Base-by-base conservation (phyloP, 2,329 filamentous ascomycete species). In the Domatiomyces catenatus region DNA sequence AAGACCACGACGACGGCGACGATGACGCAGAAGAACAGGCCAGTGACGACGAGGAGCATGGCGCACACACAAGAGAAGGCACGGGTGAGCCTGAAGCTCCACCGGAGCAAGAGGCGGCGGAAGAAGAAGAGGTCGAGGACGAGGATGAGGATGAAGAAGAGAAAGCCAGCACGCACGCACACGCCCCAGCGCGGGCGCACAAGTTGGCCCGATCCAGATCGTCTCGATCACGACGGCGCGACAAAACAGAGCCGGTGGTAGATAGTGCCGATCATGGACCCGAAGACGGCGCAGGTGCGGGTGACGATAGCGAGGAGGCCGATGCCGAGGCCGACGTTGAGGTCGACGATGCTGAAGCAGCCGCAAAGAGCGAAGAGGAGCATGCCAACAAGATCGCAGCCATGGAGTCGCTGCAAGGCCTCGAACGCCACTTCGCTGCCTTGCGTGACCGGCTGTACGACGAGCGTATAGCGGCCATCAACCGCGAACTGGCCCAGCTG, bases 401-500 rank as follows among this genome's bases (percentile, higher is more conserved):
- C 0, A 82, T 89, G 62, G 85, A 88, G 50, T 80, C 87, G 58
- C 76, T 95, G 59, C 75, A 79, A 17, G 77, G 79, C 17, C 84
- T 98, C 44, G 90, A 96, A 64, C 84, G 84, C 64, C 86, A 92
- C 63, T 98, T 98, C 68, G 80, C 83, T 52, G 77, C 84, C 17
- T 86, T 96, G 62, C 79, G 88, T 61, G 88, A 75, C 58, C 43
- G 88, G 57, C 76, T 95, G 43, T 92, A 89, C 66, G 86, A 92
- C 62, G 90, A 96, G 66, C 80, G 87, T 55, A 76, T 98, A 19
- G 82, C 85, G 48, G 81, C 86, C 61, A 73, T 94, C 50, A 88
- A 94, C 55, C 70, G 73, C 48, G 80, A 83, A 65, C 69, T 83
- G 47, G 73, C 76, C 45, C 71, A 81, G 65, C 70, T 84, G 46